Conservation (phyloP, 2,329 filamentous ascomycete genomes). For the Fusarium drepaniforme region DNA sequence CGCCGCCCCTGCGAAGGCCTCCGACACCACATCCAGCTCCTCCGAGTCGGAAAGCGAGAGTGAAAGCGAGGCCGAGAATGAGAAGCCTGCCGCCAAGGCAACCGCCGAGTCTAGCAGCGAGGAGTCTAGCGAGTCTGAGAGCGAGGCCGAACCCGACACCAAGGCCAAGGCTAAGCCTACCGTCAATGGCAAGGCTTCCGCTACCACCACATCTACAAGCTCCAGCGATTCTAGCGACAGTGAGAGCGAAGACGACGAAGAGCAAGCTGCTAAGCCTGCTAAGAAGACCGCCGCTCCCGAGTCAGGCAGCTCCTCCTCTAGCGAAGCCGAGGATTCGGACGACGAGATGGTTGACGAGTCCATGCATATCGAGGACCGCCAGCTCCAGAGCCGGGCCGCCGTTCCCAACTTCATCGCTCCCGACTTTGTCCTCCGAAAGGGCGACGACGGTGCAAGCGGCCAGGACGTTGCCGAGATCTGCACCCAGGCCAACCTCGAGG, state of each 20-base stretch:
- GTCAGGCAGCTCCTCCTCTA: conserved; percentile 33
- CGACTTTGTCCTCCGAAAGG: conserved; percentile 67
- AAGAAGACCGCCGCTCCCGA: conserved; percentile 30
- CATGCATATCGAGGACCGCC: conserved; percentile 52
- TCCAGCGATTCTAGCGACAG: conserved; percentile 43
- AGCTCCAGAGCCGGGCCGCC: conserved; percentile 50
- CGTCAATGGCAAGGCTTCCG: conserved; percentile 25
- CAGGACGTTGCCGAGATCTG: conserved; percentile 67
- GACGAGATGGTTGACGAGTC: conserved; percentile 54
- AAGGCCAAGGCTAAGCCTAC: conserved; percentile 33
- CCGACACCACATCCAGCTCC: conserved; percentile 41
- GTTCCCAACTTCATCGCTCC: conserved; percentile 61
- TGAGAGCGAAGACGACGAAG: conserved; percentile 38
- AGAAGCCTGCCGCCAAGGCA: conserved; percentile 31
- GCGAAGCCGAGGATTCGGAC: conserved; percentile 46
- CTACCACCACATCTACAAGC: conserved; percentile 32
- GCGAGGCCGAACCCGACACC: conserved; percentile 40
- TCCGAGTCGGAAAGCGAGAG: conserved; percentile 47
- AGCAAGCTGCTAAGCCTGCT: conserved; percentile 25
- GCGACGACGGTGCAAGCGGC: conserved; percentile 51
- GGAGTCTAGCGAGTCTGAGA: conserved; percentile 46
- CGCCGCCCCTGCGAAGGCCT: conserved; percentile 19
- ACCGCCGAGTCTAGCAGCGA: conserved; percentile 39
- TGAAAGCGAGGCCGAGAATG: conserved; percentile 44
- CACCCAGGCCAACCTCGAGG: conserved; percentile 68